These are phyloP conservation scores for Gossypium bickii DNA, from an alignment of 345 rosid species.

Conservation along the genomic window DNA sequence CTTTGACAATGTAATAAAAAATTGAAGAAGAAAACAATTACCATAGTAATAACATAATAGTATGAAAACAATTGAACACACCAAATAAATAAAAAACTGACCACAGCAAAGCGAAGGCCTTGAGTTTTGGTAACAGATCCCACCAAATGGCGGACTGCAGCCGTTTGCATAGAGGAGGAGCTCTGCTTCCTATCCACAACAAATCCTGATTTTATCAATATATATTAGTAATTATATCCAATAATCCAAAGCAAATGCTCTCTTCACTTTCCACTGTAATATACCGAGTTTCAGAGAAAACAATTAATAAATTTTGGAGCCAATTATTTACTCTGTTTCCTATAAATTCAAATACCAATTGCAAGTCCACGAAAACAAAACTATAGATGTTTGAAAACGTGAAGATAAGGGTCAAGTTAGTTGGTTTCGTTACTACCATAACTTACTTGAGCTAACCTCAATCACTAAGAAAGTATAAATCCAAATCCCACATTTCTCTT, in stretches of 20 bases:
- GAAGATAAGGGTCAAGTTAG: background rate
- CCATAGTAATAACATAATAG: background rate
- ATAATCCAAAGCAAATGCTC: background rate
- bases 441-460: background rate
- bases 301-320: background rate
- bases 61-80: background rate
- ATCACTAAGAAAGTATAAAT: background rate
- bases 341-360: background rate
- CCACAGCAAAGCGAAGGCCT: slow-evolving; percentile 89
- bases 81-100: slow-evolving; percentile 21
- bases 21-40: background rate
- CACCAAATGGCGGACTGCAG: slow-evolving; percentile 61
- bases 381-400: background rate
- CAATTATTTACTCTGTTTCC: no score
- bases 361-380: background rate
- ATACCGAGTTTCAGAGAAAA: background rate
- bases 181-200: slow-evolving; percentile 31
- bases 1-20: slow-evolving; percentile 28
- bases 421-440: background rate
- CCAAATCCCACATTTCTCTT: background rate
- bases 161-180: slow-evolving; percentile 33
- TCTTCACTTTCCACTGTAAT: background rate
- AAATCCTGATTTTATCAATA: background rate
- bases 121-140: slow-evolving; percentile 61
- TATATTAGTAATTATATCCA: background rate